A percentile compares a stretch with the other conserved stretches of the same genome.
Conservation (phyloP, 257 asterid species). For the Solanum ossicruentum region DNA sequence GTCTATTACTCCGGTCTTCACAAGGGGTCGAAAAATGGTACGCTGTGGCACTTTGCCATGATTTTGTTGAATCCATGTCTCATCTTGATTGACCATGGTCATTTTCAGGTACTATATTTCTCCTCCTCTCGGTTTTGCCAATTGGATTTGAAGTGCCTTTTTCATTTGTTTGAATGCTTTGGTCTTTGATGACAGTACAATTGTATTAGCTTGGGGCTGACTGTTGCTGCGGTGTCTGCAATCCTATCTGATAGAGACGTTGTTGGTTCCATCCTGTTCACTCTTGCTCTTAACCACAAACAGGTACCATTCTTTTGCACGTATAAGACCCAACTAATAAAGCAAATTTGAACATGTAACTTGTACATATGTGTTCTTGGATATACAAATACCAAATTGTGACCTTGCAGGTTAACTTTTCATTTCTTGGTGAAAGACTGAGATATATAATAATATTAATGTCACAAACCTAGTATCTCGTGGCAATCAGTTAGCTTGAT, state of each 20-base stretch:
- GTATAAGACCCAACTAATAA: background rate
- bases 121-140: background rate
- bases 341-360: background rate
- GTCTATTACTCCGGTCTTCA: conserved; percentile 41
- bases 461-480: background rate
- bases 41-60: conserved; percentile 67
- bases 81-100: conserved; percentile 93
- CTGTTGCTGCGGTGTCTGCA: conserved; percentile 80
- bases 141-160: background rate
- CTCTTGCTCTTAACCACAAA: conserved; percentile 94
- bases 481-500: background rate
- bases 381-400: background rate
- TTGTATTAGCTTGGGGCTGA: conserved; percentile 87
- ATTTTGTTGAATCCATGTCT: conserved; percentile 85
- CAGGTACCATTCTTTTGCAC: conserved; percentile 40
- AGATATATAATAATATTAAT: background rate
- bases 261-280: conserved; percentile 63
- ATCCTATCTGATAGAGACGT: conserved; percentile 65
- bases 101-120: conserved; percentile 58
- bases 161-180: background rate
- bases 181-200: conserved; percentile 47
- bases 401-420: background rate
- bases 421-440: background rate
- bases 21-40: conserved; percentile 18
- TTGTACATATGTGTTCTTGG: background rate